phyloP scores from a whole-genome alignment of 495 filamentous ascomycete species.

The Penicillium subrubescens region DNA sequence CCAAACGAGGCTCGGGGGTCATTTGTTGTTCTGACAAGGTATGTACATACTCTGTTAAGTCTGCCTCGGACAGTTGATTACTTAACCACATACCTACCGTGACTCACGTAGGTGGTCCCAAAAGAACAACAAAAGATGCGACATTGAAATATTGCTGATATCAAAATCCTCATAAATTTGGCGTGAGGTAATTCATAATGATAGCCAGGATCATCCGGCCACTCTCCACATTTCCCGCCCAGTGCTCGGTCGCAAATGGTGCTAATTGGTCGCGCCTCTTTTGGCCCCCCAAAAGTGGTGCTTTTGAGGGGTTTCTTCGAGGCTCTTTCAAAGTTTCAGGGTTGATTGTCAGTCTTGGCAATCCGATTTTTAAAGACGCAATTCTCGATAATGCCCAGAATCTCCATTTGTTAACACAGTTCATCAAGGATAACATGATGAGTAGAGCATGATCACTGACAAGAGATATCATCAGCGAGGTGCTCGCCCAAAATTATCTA shows the following conservation, averaged over 20 bases:
- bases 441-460: no score
- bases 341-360: background rate
- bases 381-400: no score
- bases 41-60: no score
- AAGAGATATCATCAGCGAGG: no score
- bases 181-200: background rate
- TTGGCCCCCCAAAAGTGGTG: background rate
- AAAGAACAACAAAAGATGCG: no score
- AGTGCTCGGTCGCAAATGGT: background rate
- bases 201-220: background rate
- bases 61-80: no score
- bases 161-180: background rate
- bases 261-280: background rate
- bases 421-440: no score
- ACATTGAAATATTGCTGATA: background rate
- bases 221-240: background rate
- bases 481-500: no score
- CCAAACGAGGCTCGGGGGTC: background rate
- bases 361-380: background rate
- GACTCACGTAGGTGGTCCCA: no score
- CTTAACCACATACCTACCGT: no score
- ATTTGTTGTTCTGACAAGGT: background rate
- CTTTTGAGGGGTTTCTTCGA: background rate
- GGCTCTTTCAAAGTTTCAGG: background rate
- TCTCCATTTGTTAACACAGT: no score